Base-by-base conservation (phyloP, 2,329 filamentous ascomycete species). In the Colletotrichum karsti region DNA sequence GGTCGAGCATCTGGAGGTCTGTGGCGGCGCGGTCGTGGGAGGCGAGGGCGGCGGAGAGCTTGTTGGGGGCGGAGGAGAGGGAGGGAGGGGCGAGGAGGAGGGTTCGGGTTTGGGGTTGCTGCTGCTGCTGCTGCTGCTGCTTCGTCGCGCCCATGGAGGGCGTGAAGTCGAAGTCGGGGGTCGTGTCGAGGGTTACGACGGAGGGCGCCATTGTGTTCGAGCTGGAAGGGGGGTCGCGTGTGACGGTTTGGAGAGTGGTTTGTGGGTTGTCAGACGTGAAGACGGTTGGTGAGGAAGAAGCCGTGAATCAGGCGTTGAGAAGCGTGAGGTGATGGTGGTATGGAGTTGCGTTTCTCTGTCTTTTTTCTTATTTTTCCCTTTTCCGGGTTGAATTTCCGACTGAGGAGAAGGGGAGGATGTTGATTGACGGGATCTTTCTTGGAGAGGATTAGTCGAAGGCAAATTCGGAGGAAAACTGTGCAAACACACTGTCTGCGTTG, bases 1-100 rank as follows among this genome's bases (percentile, higher is more conserved):
- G 93, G 82, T 99, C 96, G 69, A 99, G 92, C 96, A 99, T 99
- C 80, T 98, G 96, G 59, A 99, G 86, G 77, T 99, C 96, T 70
- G 94, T 95, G 50, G 87, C 84, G 71, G 87, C 83, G 76, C 94
- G 91, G 79, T 96, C 90, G 82, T 93, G 90, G 64, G 89, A 84
- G 67, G 90, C 85, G 75, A 97, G 88, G 70, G 96, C 85, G 72
- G 84, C 83, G 71, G 90, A 88, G 72, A 98, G 87, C 74, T 90
- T 90, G 72, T 93, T 91, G 73, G 95, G 93, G 80, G 97, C 92
- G 62, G 93, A 90, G 72, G 96, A 92, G 74, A 98, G 88, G 24
- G 94, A 97, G 12, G 96, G 95, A 59, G 96, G 95, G 33, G 95
- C 94, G 69, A 98, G 91, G 42, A 97, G 90, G 70, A 97, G 91